phyloP scores from a whole-genome alignment of 306 rosid species.

The Abrus pulchellus region DNA sequence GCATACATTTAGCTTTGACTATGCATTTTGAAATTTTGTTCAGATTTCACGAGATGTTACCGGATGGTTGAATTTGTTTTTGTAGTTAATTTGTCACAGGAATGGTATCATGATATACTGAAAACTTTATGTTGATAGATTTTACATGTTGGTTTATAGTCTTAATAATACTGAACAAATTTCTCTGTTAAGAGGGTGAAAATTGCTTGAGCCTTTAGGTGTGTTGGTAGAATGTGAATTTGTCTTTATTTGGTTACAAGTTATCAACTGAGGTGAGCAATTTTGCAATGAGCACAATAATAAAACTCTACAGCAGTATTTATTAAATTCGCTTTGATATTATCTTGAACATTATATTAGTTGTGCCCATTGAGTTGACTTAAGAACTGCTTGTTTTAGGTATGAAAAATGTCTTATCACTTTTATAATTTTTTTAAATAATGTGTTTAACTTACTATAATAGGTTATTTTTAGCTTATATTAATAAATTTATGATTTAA shows the following conservation, averaged over 20 bases:
- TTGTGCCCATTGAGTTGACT: too few relatives aligned
- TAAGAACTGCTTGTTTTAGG: too few relatives aligned
- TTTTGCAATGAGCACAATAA: neutral
- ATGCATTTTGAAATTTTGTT: conserved; percentile 61
- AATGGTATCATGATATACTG: conserved; percentile 31
- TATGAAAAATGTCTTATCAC: too few relatives aligned
- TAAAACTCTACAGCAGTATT: too few relatives aligned
- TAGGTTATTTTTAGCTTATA: too few relatives aligned
- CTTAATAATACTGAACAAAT: neutral
- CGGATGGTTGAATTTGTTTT: conserved; percentile 40
- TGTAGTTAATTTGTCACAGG: conserved; percentile 32
- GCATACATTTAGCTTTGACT: conserved; percentile 54
- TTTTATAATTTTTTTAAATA: too few relatives aligned
- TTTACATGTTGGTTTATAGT: conserved; percentile 40
- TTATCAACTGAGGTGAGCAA: neutral
- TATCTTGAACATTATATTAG: too few relatives aligned
- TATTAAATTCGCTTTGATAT: too few relatives aligned
- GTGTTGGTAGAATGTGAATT: conserved; percentile 8
- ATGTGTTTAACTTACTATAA: too few relatives aligned
- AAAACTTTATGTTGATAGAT: neutral
- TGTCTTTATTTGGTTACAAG: neutral
- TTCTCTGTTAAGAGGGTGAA: conserved; percentile 31
- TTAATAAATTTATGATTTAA: too few relatives aligned
- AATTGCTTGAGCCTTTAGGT: conserved; percentile 14
- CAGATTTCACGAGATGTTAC: conserved; percentile 49